Evolutionary conservation across 257 asterid genomes (phyloP).

Genomic region (Penstemon eatonii): DNA sequence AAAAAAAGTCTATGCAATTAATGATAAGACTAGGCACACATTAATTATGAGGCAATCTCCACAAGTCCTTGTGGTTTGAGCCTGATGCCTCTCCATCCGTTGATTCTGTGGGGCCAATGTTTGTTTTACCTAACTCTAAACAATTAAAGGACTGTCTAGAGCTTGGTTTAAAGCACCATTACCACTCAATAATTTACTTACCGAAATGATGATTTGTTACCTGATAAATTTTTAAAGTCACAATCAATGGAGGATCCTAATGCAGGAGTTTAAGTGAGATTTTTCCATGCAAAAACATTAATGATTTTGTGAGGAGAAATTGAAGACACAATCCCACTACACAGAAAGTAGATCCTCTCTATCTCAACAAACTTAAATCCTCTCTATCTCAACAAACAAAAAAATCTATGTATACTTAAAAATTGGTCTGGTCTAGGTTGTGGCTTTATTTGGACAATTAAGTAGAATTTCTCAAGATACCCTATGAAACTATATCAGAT

Average conservation of each 20-base stretch:
- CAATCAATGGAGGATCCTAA: conserved; percentile 33
- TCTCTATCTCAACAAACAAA: too few species aligned
- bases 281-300: conserved; percentile 21
- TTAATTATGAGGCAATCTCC: conserved; percentile 16
- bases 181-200: background rate
- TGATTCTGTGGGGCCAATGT: background rate
- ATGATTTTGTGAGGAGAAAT: conserved; percentile 11
- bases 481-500: too few species aligned
- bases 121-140: background rate
- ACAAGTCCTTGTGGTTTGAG: background rate
- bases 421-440: too few species aligned
- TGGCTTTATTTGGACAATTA: too few species aligned
- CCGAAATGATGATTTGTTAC: conserved; percentile 8
- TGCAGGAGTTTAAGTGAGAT: background rate
- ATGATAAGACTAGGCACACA: conserved; percentile 27
- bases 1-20: conserved; percentile 17
- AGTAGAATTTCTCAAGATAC: too few species aligned
- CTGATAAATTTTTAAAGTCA: conserved; percentile 5
- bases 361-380: too few species aligned
- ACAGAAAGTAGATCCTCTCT: conserved; percentile 9
- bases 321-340: conserved; percentile 22
- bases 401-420: too few species aligned
- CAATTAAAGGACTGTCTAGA: background rate
- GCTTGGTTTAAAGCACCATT: background rate
- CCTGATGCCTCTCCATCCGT: background rate